Base-by-base conservation (phyloP, 495 filamentous ascomycete species). In the Xylaria nigripes region DNA sequence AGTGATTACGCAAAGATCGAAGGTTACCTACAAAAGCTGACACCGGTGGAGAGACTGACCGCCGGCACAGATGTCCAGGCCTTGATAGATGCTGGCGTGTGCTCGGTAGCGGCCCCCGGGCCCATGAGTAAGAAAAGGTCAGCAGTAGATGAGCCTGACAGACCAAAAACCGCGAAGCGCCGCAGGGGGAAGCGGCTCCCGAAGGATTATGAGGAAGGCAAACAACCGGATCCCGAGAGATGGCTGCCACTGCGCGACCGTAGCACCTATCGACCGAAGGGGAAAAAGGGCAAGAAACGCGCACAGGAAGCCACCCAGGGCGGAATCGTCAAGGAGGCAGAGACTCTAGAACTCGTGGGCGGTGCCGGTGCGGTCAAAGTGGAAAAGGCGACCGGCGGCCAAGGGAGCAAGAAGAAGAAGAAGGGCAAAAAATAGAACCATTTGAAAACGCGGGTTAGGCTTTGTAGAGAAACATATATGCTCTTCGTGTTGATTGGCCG, bases 161-260 rank as follows among this genome's bases (percentile, higher is more conserved):
- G 83, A 57, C 72, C 87, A 46, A 87, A 70, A 22, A 50, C 66
- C 24, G 69, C 69, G 2, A 81, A 77, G 70, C 81, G 79, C 62
- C 90, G 87, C 63, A 84, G 84, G 54, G 73, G 83, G 49, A 77
- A 84, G 45, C 85, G 86, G 63, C 73, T 95, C 47, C 90, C 91
- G 18, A 91, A 91, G 71, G 80, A 89, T 62, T 90, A 84, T 61
- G 88, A 73, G 29, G 72, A 75, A 32, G 78, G 72, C 61, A 95
- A 90, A 76, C 81, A 79, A 42, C 75, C 86, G 6, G 93, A 97
- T 63, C 85, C 87, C 1, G 94, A 99, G 70, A 73, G 93, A 45
- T 99, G 93, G 93, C 69, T 97, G 54, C 92, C 93, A 21, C 72
- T 97, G 52, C 79, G 84, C 45, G 93, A 99, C 63, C 78, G 93